phyloP scores from a whole-genome alignment of 306 rosid species.

The Pyrus bretschneideri region DNA sequence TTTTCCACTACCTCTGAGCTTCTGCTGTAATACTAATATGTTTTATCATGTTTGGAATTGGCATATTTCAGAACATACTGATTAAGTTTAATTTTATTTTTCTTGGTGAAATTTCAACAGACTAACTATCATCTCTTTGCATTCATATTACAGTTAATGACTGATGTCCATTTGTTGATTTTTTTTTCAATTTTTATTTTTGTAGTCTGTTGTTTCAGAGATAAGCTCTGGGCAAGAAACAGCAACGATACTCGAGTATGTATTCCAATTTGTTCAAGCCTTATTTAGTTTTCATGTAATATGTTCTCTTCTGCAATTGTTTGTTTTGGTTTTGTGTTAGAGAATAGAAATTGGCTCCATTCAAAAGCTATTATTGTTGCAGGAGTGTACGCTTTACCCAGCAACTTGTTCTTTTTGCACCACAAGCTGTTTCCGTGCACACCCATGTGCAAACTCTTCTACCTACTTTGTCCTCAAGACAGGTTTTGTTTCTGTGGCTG shows the following conservation, averaged over 20 bases:
- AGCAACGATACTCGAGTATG: slow-evolving; percentile 92
- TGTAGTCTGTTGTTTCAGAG: slow-evolving; percentile 88
- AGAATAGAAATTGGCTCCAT: slow-evolving; percentile 1
- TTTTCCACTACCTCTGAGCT: not conserved
- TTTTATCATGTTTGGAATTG: not conserved
- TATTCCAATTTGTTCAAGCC: not conserved
- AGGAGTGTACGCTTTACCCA: slow-evolving; percentile 97
- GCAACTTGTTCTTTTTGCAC: slow-evolving; percentile 96
- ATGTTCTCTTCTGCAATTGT: slow-evolving; percentile 5
- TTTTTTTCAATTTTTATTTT: not conserved
- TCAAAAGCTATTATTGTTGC: slow-evolving; percentile 16
- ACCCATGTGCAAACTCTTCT: slow-evolving; percentile 49
- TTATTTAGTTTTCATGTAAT: not conserved
- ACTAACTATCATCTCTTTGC: not conserved
- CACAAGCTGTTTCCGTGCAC: slow-evolving; percentile 95
- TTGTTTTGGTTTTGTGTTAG: not conserved
- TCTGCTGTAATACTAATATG: not conserved
- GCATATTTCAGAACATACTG: not conserved
- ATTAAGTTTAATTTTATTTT: not conserved
- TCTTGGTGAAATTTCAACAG: not conserved
- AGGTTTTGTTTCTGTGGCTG: slow-evolving; percentile 37
- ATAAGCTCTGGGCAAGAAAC: slow-evolving; percentile 91
- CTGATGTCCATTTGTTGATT: not conserved
- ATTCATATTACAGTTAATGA: not conserved
- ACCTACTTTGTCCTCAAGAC: slow-evolving; percentile 51